Evolutionary conservation across 1,284 basidiomycete genomes (phyloP).

Genomic region (Rhizoctonia solani): DNA sequence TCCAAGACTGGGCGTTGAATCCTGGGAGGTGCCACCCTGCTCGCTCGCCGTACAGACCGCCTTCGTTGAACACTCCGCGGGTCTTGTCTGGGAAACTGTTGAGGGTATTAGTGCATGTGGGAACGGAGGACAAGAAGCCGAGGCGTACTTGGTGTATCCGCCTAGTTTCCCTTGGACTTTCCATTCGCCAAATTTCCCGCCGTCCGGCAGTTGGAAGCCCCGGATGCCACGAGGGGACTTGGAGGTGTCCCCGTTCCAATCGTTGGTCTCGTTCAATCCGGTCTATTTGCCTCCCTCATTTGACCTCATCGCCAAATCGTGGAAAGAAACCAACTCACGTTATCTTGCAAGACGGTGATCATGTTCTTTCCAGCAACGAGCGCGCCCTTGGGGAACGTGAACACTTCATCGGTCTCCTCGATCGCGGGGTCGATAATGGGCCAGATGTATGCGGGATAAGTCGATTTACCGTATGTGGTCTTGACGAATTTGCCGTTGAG

Average conservation of each 20-base stretch:
- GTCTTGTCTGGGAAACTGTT: constrained; percentile 67
- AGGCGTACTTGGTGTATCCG: constrained; percentile 70
- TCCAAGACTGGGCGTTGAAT: constrained; percentile 67
- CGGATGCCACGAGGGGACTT: constrained; percentile 78
- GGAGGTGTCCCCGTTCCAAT: constrained; percentile 44
- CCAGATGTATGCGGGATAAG: constrained; percentile 29
- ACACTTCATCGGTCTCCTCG: constrained; percentile 66
- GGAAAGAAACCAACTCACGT: constrained; percentile 35
- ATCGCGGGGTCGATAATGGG: constrained; percentile 40
- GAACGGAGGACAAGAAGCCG: too few species aligned
- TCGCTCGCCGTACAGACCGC: constrained; percentile 79
- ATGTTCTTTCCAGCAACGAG: constrained; percentile 61
- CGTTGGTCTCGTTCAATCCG: constrained; percentile 68
- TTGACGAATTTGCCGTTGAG: constrained; percentile 71
- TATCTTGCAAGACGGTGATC: constrained; percentile 71
- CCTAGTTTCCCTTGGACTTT: constrained; percentile 81
- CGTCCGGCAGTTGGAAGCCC: constrained; percentile 64
- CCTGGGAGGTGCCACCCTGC: constrained; percentile 81
- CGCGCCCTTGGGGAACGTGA: constrained; percentile 61
- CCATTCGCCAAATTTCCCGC: constrained; percentile 67
- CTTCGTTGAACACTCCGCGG: constrained; percentile 75
- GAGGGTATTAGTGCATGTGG: not conserved
- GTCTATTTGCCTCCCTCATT: too few species aligned
- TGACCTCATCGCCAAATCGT: not conserved
- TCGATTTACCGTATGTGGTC: constrained; percentile 66